Conservation (phyloP, 2,329 filamentous ascomycete genomes). For the Ophiocordyceps polyrhachis-furcata region DNA sequence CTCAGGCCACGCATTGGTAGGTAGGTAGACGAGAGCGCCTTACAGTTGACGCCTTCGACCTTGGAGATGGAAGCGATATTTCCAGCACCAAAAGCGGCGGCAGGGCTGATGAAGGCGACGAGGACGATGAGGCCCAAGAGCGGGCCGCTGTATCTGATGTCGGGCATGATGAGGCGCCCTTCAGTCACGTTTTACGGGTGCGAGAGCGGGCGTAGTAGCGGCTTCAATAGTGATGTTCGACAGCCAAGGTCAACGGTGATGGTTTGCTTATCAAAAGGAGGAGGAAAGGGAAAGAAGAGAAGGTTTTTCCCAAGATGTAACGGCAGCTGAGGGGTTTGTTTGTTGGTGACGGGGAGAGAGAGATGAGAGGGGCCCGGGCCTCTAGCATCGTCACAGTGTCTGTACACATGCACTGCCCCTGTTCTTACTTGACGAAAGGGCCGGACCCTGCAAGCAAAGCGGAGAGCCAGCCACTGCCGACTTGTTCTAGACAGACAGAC, state of each 20-base stretch:
- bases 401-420: neutral
- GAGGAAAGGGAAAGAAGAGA: neutral
- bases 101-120: constrained; percentile 47
- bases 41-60: constrained; percentile 69
- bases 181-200: neutral
- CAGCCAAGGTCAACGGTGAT: no score
- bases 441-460: neutral
- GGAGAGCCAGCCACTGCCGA: neutral
- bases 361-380: neutral
- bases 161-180: constrained; percentile 22
- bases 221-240: no score
- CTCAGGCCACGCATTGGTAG: neutral
- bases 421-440: neutral
- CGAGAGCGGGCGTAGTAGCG: neutral
- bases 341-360: neutral
- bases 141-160: constrained; percentile 27
- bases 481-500: neutral
- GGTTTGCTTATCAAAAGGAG: neutral
- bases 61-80: constrained; percentile 71
- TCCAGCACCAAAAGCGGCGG: constrained; percentile 67
- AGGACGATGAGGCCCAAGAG: constrained; percentile 40
- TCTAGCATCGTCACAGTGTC: neutral
- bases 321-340: neutral
- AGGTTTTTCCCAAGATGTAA: neutral
- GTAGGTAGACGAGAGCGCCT: constrained; percentile 9